Base-by-base conservation (phyloP, 2,329 filamentous ascomycete species). In the Pseudopithomyces maydicus region DNA sequence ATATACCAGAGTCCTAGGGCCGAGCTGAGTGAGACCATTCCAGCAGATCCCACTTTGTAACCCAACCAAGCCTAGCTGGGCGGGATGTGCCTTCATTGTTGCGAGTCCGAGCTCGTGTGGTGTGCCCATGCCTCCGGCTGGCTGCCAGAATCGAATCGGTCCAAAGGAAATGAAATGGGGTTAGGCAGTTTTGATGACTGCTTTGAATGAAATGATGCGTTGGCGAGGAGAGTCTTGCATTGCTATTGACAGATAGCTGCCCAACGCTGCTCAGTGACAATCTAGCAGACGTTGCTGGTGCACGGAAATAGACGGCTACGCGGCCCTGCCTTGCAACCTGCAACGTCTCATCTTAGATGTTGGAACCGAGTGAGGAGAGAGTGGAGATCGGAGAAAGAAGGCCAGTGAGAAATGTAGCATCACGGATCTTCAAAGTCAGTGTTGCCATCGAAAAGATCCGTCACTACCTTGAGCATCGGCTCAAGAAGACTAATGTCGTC, bases 381-480 rank as follows among this genome's bases (percentile, higher is more conserved):
- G 56, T 62, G 57, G 59, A 62, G 58, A 66, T 59, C 49, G 57
- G 57, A 59, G 57, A 59, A 38, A 55, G 38, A 39, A 56, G 42
- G 23, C 38, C 14, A 49, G 29, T 50, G 42, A 23, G 35, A 29
- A 55, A 19, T 38, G 50, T 52, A 54, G 47, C 51, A 57, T 74
- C 69, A 79, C 39, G 75, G 72, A 60, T 79, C 77, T 50, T 78
- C 74, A 56, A 79, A 81, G 64, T 81, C 79, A 57, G 77, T 74
- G 52, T 70, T 65, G 32, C 77, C 78, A 54, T 79, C 71, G 61
- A 81, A 81, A 14, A 81, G 71, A 58, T 76, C 74, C 52, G 77
- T 77, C 19, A 81, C 78, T 11, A 81, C 79, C 65, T 78, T 77
- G 57, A 81, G 64, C 79, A 81, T 81, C 2, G 77, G 74, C 49